A percentile compares a stretch with the other conserved stretches of the same genome.
phyloP scores from a whole-genome alignment of 1,284 basidiomycete species.

The Ceratobasidium sp. region DNA sequence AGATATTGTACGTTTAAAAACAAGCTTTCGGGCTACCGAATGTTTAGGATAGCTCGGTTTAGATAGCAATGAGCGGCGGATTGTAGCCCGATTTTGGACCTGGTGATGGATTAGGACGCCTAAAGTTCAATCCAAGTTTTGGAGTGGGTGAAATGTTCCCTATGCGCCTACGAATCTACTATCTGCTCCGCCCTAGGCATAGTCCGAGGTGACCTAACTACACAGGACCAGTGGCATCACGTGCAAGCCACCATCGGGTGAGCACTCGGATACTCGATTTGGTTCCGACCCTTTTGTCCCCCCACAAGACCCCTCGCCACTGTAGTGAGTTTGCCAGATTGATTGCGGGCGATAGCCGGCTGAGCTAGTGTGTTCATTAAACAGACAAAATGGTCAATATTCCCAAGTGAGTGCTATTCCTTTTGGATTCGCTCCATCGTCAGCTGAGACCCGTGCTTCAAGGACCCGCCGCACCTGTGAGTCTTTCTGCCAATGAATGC shows the following conservation, averaged over 20 bases:
- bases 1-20: too few species aligned
- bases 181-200: too few species aligned
- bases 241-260: slow-evolving; percentile 23
- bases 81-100: too few species aligned
- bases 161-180: too few species aligned
- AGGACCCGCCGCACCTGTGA: slow-evolving; percentile 87
- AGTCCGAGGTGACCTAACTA: background rate
- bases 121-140: too few species aligned
- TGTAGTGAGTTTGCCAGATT: background rate
- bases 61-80: too few species aligned
- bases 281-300: slow-evolving; percentile 11
- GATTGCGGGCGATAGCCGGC: background rate
- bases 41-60: too few species aligned
- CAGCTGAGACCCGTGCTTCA: slow-evolving; percentile 30
- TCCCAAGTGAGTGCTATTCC: slow-evolving; percentile 72
- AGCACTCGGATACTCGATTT: slow-evolving; percentile 5
- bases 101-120: too few species aligned
- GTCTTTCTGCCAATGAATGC: slow-evolving; percentile 50
- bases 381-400: slow-evolving; percentile 83
- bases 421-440: background rate
- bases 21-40: too few species aligned
- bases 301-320: slow-evolving; percentile 3
- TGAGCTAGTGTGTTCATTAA: background rate
- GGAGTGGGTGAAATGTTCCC: too few species aligned
- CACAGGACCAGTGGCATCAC: slow-evolving; percentile 13